Evolutionary conservation across 2,329 filamentous ascomycete genomes (phyloP), one percentile per base, ranked within the genome.

Genomic region (Talaromyces sp.): DNA sequence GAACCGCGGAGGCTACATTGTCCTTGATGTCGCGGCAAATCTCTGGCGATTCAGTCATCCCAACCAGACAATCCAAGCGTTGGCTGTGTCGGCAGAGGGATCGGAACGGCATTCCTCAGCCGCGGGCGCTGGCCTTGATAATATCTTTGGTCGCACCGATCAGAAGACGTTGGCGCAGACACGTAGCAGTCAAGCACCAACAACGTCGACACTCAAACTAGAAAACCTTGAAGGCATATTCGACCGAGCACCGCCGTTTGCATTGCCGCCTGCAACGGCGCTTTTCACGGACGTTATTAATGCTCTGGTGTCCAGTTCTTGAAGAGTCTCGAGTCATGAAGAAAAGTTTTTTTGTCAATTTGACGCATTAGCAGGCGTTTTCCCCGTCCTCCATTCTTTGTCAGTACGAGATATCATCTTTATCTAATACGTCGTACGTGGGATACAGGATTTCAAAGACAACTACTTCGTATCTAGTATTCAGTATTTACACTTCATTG

Each of bases 21-120:
- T 88, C 9, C 76, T 96, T 5, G 92, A 96, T 72, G 83, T 88
- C n/a, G 82, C 85, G 0, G 91, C 91, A 14, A 88, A 90, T 69
- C 80, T 96, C 42, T 87, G 86, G 77, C 72, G 72, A 42, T 65
- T 77, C 52, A 68, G 71, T 31, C 44, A 58, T 33, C 56, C 37
- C 35, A 54, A 66, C 57, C 67, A 67, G 25, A 72, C 69, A 58
- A 64, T 68, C 3, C 69, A 72, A 40, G 63, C 68, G 54, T 67
- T 65, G 31, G 56, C 64, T n/a, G 67, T 71, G 40, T 63, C 70
- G 18, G 63, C 63, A 16, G 69, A 71, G 28, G 63, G 69, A 25
- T 65, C 66, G n/a, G 66, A 64, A 5, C 67, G 70, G 50, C 56
- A 72, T 9, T 16, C 21, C 7, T 28, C 54, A 57, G 54, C 54